Base-by-base conservation (phyloP, 331 rosid genomes). In the Prunus yedoensis region DNA sequence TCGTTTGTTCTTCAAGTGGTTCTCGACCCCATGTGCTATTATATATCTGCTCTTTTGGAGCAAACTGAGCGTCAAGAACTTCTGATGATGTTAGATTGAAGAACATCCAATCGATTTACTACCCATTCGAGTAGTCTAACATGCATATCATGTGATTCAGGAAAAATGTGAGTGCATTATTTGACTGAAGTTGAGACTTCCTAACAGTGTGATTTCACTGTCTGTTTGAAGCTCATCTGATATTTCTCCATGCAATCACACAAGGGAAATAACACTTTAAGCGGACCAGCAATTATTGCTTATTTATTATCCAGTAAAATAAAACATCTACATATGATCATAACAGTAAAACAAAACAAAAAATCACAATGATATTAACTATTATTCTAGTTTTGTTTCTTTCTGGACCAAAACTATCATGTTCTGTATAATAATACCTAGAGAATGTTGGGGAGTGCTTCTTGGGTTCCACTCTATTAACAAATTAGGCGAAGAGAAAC, bases 381-480 rank as follows among this genome's bases (percentile, higher is more conserved):
- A 6, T 35, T 35, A 35, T 35, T 35, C 43, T 35, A 35, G 43
- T 35, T 2, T 15, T 5, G 57, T 68, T 49, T 11, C 58, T 47
- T 68, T 68, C 73, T 7, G 14, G 43, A 35, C 43, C 25, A 45
- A 14, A 51, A 57, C 57, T 47, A 51, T 28, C 27, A 12, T 46
- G 16, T 8, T 25, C 20, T 18, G 16, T 65, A 20, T 64, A 64
- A 16, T 64, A 17, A 32, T 11, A 66, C 30, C 20, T 67, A 67
- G n/a, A 68, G 38, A 43, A 68, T 53, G 8, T 68, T 9, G 60
- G 17, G 30, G 27, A 56, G 51, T 15, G 50, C 2, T 50, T 46
- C 21, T 45, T 38, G 62, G 47, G 54, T 70, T 64, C 69, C 32
- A 75, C 28, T 62, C 63, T 47, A 65, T 27, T 21, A 59, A 5